Evolutionary conservation across 345 rosid genomes (phyloP).

Genomic region (Populus davidiana): DNA sequence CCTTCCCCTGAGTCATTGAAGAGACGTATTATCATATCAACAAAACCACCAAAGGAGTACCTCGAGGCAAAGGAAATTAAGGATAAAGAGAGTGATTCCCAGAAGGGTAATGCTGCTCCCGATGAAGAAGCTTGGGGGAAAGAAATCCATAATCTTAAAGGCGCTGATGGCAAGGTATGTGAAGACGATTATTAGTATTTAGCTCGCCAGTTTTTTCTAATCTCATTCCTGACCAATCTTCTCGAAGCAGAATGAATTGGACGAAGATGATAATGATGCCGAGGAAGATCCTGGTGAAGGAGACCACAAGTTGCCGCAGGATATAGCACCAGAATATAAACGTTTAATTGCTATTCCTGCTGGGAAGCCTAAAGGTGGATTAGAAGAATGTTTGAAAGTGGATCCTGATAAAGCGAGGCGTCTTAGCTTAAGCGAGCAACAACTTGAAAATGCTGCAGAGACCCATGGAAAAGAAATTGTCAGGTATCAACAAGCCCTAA

Average conservation of each 20-base stretch:
- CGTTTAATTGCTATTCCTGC: slow-evolving; percentile 55
- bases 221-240: slow-evolving; percentile 13
- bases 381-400: slow-evolving; percentile 45
- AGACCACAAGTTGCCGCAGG: slow-evolving; percentile 8
- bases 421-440: slow-evolving; percentile 62
- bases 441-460: slow-evolving; percentile 52
- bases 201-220: slow-evolving; percentile 2
- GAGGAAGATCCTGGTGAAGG: slow-evolving; percentile 17
- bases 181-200: background rate
- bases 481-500: slow-evolving; percentile 33
- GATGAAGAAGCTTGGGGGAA: slow-evolving; percentile 70
- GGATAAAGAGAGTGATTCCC: slow-evolving; percentile 40
- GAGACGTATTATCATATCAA: slow-evolving; percentile 72
- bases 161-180: slow-evolving; percentile 41
- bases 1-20: slow-evolving; percentile 73
- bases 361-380: slow-evolving; percentile 51
- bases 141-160: slow-evolving; percentile 55
- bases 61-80: slow-evolving; percentile 43
- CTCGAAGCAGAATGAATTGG: slow-evolving; percentile 41
- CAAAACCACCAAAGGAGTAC: slow-evolving; percentile 93
- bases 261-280: slow-evolving; percentile 31
- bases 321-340: slow-evolving; percentile 35
- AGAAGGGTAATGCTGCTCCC: slow-evolving; percentile 34
- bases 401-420: slow-evolving; percentile 52
- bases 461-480: slow-evolving; percentile 52